phyloP scores from a whole-genome alignment of 371 early-diverging fungal genomes.

The Ordospora colligata region DNA sequence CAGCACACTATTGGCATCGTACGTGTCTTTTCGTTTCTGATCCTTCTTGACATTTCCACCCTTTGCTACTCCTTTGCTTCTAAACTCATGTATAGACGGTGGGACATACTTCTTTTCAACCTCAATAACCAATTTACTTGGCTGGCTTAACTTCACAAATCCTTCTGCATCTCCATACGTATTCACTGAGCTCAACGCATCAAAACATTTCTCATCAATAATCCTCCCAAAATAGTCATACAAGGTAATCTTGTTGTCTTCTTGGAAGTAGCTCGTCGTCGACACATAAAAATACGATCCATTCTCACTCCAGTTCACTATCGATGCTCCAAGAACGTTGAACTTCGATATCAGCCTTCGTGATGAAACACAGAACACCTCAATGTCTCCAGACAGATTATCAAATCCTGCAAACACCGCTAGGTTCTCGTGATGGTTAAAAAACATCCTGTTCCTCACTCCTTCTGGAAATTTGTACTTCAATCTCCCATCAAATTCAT shows the following conservation, averaged over 20 bases:
- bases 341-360: constrained; percentile 26
- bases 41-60: not conserved
- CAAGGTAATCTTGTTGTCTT: constrained; percentile 56
- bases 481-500: constrained; percentile 35
- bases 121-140: constrained; percentile 23
- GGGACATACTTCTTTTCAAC: constrained; percentile 45
- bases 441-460: constrained; percentile 55
- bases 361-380: constrained; percentile 37
- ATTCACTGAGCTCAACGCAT: constrained; percentile 7
- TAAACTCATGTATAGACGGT: constrained; percentile 22
- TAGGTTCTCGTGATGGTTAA: constrained; percentile 48
- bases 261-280: constrained; percentile 57
- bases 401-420: constrained; percentile 58
- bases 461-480: constrained; percentile 46
- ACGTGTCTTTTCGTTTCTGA: not conserved
- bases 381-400: constrained; percentile 60
- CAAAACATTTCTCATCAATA: constrained; percentile 45
- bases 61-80: not conserved
- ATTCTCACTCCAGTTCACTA: constrained; percentile 54
- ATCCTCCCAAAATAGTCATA: constrained; percentile 61
- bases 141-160: constrained; percentile 26
- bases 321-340: constrained; percentile 56
- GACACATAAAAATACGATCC: constrained; percentile 57
- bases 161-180: constrained; percentile 41
- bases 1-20: too few relatives aligned